Conservation (phyloP, 2,329 filamentous ascomycete species). For the Colletotrichum liaoningense region DNA sequence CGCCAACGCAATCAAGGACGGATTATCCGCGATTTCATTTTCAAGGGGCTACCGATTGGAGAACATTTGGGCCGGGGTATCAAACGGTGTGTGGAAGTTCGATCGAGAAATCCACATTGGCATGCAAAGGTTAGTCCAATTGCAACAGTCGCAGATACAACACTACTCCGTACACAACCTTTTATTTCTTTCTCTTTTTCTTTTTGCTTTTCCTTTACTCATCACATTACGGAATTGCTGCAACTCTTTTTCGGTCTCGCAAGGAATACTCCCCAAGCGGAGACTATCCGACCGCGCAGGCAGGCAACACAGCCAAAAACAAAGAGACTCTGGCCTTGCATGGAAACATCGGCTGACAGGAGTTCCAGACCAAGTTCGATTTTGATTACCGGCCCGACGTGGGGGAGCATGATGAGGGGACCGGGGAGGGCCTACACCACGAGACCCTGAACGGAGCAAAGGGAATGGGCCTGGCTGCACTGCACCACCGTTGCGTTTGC, state of each 20-base stretch:
- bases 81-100: not conserved
- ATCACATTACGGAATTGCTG: too few relatives aligned
- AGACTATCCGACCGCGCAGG: not conserved
- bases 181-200: not conserved
- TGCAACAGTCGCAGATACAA: not conserved
- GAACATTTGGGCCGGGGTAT: not conserved
- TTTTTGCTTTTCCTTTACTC: not conserved
- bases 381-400: constrained; percentile 28
- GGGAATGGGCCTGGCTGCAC: not conserved
- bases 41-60: not conserved
- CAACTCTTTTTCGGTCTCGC: not conserved
- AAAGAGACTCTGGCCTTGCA: constrained; percentile 20
- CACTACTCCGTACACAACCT: not conserved
- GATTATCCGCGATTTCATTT: not conserved
- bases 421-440: not conserved
- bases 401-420: constrained; percentile 18
- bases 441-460: not conserved
- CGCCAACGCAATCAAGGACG: constrained; percentile 18
- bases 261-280: not conserved
- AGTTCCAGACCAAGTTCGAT: constrained; percentile 30
- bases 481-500: not conserved
- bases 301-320: not conserved
- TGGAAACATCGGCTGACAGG: constrained; percentile 32
- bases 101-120: not conserved
- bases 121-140: constrained; percentile 4